Evolutionary conservation across 441 rosid genomes (phyloP).

Genomic region (Bocquillonia castaneifolia): DNA sequence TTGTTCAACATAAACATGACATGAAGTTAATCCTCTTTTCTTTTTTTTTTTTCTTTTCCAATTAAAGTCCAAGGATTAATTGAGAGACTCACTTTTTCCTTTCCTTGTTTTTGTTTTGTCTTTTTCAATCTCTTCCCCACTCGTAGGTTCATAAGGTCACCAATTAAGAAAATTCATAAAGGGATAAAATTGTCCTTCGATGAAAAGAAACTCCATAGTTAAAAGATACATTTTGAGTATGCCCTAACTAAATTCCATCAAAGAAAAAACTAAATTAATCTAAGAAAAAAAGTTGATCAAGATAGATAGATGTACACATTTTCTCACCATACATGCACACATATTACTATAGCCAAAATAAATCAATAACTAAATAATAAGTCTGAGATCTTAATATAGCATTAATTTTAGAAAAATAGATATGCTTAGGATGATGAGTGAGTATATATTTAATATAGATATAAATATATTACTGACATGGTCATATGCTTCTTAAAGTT

Average conservation of each 20-base stretch:
- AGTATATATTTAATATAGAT: not conserved
- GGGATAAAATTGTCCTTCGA: slow-evolving; percentile 10
- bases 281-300: not conserved
- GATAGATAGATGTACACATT: not conserved
- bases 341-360: not conserved
- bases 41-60: no score
- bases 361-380: slow-evolving; percentile 2
- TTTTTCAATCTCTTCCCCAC: not conserved
- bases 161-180: not conserved
- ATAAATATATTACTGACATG: slow-evolving; percentile 23
- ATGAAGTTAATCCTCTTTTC: no score
- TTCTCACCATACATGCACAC: not conserved
- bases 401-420: slow-evolving; percentile 21
- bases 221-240: not conserved
- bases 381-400: slow-evolving; percentile 2
- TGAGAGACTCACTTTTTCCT: not conserved
- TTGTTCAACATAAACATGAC: no score
- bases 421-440: no score
- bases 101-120: no score
- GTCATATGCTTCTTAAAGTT: slow-evolving; percentile 43
- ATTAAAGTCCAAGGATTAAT: not conserved
- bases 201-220: not conserved
- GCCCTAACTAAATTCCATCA: not conserved
- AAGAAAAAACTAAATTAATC: not conserved
- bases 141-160: not conserved